Evolutionary conservation across 352 stramenopile genomes (phyloP), one percentile per base, ranked within the genome.

Genomic region (Globisporangium polare): DNA sequence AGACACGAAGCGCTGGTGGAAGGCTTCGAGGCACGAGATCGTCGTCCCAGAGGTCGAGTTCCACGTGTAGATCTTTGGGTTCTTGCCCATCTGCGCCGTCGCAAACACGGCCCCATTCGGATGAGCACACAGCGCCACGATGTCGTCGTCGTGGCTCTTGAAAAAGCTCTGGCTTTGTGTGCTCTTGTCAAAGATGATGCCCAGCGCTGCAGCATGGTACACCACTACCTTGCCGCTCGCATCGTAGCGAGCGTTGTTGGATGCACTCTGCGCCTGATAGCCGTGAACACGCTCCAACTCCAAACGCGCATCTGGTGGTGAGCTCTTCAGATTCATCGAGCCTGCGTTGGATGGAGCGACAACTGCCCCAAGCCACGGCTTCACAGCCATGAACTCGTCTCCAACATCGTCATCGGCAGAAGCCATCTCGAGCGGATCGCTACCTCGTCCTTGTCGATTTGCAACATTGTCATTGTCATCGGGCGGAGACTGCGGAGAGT

Each of bases 341-440:
- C 72, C 73, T 31, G 62, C 55, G 51, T 77, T 78, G 9, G 79
- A 78, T n/a, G 89, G 89, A 2, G 83, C 62, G 0, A 94, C 82
- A 10, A 96, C 88, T 0, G 86, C 80, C 8, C 89, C 89, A 7
- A 96, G 53, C 86, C 88, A 97, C 4, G 89, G 89, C 49, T 94
- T 93, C 10, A 96, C 82, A 7, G 89, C 89, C 88, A 97, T 93
- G 41, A 97, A 97, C 62, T 96, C 85, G 61, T 97, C 89, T 0
- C 89, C 89, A 22, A 80, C 65, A 31, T 84, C 73, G 5, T 83
- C 74, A 2, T 69, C 68, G 1, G 50, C 54, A 24, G 64, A 59
- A 3, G 56, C 65, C 2, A 74, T 51, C 15, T 68, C 60, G n/a
- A 81, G 67, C 7, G 69, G 53, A 62, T 80, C 68, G 37, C 66